Evolutionary conservation across 176 grass and related monocot species (phyloP).

Genomic region (Aegilops tauschii): DNA sequence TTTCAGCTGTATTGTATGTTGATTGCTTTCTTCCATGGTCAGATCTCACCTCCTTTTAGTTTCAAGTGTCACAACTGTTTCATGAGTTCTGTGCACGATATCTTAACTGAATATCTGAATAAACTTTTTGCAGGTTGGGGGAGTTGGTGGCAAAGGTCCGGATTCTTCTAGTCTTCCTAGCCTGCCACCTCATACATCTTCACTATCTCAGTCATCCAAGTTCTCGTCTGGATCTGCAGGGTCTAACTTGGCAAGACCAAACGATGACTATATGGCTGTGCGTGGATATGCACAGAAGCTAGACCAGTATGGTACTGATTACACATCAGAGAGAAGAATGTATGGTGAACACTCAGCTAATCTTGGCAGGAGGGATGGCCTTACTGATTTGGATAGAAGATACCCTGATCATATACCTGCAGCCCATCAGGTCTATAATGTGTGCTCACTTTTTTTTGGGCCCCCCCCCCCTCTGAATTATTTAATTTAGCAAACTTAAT

Average conservation of each 20-base stretch:
- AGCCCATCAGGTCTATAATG: slow-evolving; percentile 45
- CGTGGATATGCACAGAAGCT: slow-evolving; percentile 76
- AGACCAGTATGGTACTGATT: slow-evolving; percentile 70
- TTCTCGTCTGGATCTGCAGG: slow-evolving; percentile 58
- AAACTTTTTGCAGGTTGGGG: slow-evolving; percentile 57
- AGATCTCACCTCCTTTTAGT: background rate
- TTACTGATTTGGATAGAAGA: slow-evolving; percentile 85
- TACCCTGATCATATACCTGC: slow-evolving; percentile 68
- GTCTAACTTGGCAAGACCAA: slow-evolving; percentile 55
- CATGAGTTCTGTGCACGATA: background rate
- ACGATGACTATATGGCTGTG: slow-evolving; percentile 80
- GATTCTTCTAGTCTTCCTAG: slow-evolving; percentile 60
- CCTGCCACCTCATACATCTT: slow-evolving; percentile 53
- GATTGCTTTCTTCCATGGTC: background rate
- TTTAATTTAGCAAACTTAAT: slow-evolving; percentile 23
- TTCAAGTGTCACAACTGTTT: background rate
- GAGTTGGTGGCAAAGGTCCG: slow-evolving; percentile 64
- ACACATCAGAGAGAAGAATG: slow-evolving; percentile 78
- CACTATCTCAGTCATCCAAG: slow-evolving; percentile 52
- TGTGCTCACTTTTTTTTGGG: background rate
- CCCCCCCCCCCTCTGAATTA: background rate
- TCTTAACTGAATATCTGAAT: slow-evolving; percentile 1
- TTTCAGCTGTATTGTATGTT: slow-evolving; percentile 10
- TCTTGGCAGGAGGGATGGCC: slow-evolving; percentile 74
- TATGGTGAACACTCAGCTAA: slow-evolving; percentile 72